Percentiles rank a stretch among this genome's conserved stretches.
These are phyloP conservation scores for Farysia itapuensis DNA, from an alignment of 1,284 basidiomycete genomes.

Conservation along the genomic window DNA sequence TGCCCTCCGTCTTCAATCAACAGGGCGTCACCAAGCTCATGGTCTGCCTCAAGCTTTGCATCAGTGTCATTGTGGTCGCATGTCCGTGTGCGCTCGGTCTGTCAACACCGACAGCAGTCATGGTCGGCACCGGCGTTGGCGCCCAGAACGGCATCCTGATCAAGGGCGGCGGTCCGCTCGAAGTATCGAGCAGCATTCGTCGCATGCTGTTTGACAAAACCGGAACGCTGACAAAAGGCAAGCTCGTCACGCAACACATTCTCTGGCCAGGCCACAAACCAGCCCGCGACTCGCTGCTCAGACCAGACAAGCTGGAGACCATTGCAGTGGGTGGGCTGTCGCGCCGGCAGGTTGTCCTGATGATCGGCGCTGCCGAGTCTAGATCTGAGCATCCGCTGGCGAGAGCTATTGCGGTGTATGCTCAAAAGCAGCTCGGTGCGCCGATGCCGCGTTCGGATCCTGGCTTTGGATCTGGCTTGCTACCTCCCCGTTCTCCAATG, in stretches of 20 bases:
- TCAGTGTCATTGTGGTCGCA: constrained; percentile 95
- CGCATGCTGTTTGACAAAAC: constrained; percentile 94
- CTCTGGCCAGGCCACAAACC: constrained; percentile 67
- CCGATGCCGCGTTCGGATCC: neutral
- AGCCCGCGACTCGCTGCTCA: constrained; percentile 57
- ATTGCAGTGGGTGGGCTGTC: constrained; percentile 21
- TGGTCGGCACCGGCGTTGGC: constrained; percentile 98
- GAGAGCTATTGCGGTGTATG: constrained; percentile 81
- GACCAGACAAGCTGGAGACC: constrained; percentile 5
- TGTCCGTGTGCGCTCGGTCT: constrained; percentile 97
- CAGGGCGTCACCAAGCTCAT: constrained; percentile 83
- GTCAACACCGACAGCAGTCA: constrained; percentile 95
- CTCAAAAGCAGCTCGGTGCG: constrained; percentile 66
- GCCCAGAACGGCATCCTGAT: constrained; percentile 96
- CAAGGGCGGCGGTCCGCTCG: constrained; percentile 92
- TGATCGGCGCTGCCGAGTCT: constrained; percentile 83
- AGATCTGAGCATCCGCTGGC: constrained; percentile 95
- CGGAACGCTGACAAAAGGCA: constrained; percentile 90
- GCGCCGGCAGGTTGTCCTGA: constrained; percentile 58
- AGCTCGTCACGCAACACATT: constrained; percentile 72
- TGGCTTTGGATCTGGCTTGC: neutral
- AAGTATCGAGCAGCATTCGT: constrained; percentile 80
- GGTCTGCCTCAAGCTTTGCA: constrained; percentile 94
- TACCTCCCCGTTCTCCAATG: neutral
- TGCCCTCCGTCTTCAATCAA: constrained; percentile 81